Conservation (phyloP, 2,329 filamentous ascomycete genomes). For the Aureobasidium uvarum region DNA sequence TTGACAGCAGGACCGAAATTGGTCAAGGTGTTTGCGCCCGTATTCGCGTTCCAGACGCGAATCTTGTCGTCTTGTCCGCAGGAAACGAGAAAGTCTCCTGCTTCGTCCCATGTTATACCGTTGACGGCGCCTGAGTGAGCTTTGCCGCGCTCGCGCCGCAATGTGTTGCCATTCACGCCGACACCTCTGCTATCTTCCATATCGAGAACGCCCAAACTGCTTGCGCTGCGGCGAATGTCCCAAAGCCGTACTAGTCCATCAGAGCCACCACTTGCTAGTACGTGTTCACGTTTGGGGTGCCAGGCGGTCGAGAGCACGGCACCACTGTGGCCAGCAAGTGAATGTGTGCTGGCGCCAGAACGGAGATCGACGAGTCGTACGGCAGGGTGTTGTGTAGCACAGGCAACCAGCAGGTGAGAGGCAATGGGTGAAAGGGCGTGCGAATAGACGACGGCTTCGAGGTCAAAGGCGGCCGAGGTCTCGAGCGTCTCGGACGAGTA, state of each 20-base stretch:
- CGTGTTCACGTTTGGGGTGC: constrained; percentile 76
- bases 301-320: constrained; percentile 66
- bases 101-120: constrained; percentile 78
- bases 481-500: constrained; percentile 65
- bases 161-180: constrained; percentile 40
- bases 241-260: constrained; percentile 83
- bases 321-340: constrained; percentile 50
- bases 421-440: constrained; percentile 75
- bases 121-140: constrained; percentile 84
- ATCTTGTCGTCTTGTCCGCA: constrained; percentile 81
- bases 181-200: constrained; percentile 68
- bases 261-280: constrained; percentile 78
- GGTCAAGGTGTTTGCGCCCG: constrained; percentile 80
- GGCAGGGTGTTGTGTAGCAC: constrained; percentile 79
- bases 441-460: constrained; percentile 68
- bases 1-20: constrained; percentile 81
- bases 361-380: constrained; percentile 84
- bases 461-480: constrained; percentile 64
- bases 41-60: constrained; percentile 79
- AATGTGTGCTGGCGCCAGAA: constrained; percentile 66
- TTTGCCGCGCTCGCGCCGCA: constrained; percentile 43
- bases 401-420: constrained; percentile 75
- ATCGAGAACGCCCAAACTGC: constrained; percentile 73
- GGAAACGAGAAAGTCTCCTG: constrained; percentile 72
- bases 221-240: constrained; percentile 78